Percentiles rank a stretch among this genome's conserved stretches.
These are phyloP conservation scores for Nematocida homosporus DNA, from an alignment of 371 early-diverging fungal species.

Conservation along the genomic window DNA sequence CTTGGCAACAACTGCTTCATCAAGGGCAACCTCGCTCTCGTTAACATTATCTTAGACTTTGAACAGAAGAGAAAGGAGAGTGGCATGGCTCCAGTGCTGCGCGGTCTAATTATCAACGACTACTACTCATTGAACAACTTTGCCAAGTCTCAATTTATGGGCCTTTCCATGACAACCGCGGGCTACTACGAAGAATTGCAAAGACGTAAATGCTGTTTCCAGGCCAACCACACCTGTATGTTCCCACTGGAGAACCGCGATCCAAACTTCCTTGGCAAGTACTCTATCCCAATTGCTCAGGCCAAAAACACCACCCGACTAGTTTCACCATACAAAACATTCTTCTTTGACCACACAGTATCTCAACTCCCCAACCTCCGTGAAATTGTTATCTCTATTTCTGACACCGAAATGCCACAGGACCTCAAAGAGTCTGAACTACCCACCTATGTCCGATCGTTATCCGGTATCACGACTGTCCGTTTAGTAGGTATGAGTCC, in stretches of 20 bases:
- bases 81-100: background rate
- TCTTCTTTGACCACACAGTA: slow-evolving; percentile 23
- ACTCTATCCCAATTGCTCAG: slow-evolving; percentile 7
- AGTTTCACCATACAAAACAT: slow-evolving; percentile 1
- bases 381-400: slow-evolving; percentile 23
- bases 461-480: slow-evolving; percentile 1
- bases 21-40: slow-evolving; percentile 25
- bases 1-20: slow-evolving; percentile 31
- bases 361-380: slow-evolving; percentile 5
- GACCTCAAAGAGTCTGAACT: slow-evolving; percentile 17
- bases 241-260: background rate
- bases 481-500: slow-evolving; percentile 18
- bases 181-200: slow-evolving; percentile 21
- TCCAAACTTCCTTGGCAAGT: slow-evolving; percentile 49
- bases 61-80: slow-evolving; percentile 39
- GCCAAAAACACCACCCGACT: background rate
- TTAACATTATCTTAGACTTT: slow-evolving; percentile 39
- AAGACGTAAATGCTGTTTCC: slow-evolving; percentile 7
- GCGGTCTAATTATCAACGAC: slow-evolving; percentile 34
- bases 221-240: slow-evolving; percentile 15
- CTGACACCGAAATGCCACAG: background rate
- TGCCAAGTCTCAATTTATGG: slow-evolving; percentile 29
- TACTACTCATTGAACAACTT: slow-evolving; percentile 36
- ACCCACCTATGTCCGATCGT: background rate
- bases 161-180: background rate